Conservation (phyloP, 495 filamentous ascomycete genomes). For the Penicillium nucicola region DNA sequence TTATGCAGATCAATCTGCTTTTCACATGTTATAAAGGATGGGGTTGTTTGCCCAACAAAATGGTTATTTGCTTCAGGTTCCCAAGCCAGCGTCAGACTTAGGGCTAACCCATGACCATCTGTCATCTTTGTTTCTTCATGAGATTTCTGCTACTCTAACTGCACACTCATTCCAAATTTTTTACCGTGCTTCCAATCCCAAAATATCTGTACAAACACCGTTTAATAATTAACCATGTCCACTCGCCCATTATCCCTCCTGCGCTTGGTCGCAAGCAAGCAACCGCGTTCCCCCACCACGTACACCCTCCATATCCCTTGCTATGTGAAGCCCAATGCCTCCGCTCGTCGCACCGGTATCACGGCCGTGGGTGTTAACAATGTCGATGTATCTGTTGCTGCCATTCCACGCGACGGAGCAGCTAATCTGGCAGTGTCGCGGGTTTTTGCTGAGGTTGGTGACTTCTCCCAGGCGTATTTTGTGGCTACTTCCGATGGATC, state of each 20-base stretch:
- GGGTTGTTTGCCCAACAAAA: not conserved
- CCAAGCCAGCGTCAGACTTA: not conserved
- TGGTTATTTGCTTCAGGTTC: not conserved
- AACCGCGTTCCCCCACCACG: not conserved
- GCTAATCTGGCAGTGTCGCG: slow-evolving; percentile 64
- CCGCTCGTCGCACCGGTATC: slow-evolving; percentile 57
- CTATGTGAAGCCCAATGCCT: slow-evolving; percentile 63
- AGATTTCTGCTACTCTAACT: not conserved
- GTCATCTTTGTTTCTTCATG: not conserved
- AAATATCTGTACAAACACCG: too few species aligned
- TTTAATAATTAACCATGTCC: slow-evolving; percentile 4
- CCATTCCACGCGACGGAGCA: slow-evolving; percentile 61
- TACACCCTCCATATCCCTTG: slow-evolving; percentile 49
- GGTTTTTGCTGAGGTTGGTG: slow-evolving; percentile 58
- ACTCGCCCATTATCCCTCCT: slow-evolving; percentile 13
- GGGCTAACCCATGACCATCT: not conserved
- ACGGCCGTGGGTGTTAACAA: slow-evolving; percentile 47
- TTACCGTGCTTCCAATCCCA: too few species aligned
- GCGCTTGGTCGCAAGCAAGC: slow-evolving; percentile 20
- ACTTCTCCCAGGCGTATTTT: too few species aligned
- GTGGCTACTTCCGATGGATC: too few species aligned
- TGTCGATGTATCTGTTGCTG: slow-evolving; percentile 61
- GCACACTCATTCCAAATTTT: not conserved
- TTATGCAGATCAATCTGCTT: not conserved
- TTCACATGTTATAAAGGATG: not conserved